These are phyloP conservation scores for Lentinula boryana DNA, from an alignment of 768 basidiomycete species.

Conservation along the genomic window DNA sequence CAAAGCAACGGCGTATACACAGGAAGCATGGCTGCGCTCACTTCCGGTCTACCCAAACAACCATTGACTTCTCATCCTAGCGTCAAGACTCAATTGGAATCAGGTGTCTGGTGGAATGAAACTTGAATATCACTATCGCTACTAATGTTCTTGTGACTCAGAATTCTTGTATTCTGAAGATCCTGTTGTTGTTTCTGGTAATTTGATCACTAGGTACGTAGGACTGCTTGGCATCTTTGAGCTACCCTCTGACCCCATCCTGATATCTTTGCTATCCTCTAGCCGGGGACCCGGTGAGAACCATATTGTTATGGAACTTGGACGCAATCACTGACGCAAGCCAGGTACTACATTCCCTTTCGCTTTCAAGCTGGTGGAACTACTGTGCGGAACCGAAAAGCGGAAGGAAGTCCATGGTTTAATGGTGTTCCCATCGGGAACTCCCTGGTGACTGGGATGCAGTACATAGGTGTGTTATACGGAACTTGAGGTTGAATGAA, in stretches of 20 bases:
- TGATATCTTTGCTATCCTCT: background rate
- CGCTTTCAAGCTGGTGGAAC: constrained; percentile 68
- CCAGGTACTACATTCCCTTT: constrained; percentile 74
- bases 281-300: constrained; percentile 68
- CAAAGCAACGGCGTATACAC: background rate
- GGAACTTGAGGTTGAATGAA: background rate
- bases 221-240: background rate
- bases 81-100: constrained; percentile 53
- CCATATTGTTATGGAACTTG: background rate
- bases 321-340: background rate
- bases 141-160: background rate
- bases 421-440: constrained; percentile 65
- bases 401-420: constrained; percentile 55
- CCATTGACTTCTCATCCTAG: constrained; percentile 76
- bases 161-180: constrained; percentile 74
- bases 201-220: constrained; percentile 69
- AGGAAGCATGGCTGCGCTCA: constrained; percentile 70
- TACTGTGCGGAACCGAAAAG: constrained; percentile 59
- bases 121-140: background rate
- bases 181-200: constrained; percentile 65
- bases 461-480: background rate
- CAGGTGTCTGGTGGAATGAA: constrained; percentile 28
- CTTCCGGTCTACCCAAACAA: constrained; percentile 53
- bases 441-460: constrained; percentile 27
- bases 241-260: background rate